These are phyloP conservation scores for Camellia japonica DNA, from an alignment of 148 eudicot genomes.

Conservation along the genomic window DNA sequence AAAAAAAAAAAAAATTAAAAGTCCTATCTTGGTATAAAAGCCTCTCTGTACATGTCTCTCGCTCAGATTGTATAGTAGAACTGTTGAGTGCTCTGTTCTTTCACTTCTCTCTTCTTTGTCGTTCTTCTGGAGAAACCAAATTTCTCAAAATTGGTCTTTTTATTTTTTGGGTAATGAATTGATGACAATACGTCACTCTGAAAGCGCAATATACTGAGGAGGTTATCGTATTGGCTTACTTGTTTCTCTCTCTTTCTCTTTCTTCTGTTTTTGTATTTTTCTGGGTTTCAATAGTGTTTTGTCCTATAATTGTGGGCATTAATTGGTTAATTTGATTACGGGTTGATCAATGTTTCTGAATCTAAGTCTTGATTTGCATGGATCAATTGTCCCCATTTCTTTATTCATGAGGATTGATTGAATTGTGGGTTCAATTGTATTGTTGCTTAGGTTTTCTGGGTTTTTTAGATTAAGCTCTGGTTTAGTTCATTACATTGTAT, in stretches of 20 bases:
- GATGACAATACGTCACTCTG: not conserved
- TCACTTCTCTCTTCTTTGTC: not conserved
- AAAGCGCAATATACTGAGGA: not conserved
- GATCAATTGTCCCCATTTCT: not conserved
- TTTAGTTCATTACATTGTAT: not conserved
- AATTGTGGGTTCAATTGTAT: not conserved
- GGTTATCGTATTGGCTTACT: not conserved
- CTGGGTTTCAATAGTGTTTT: not conserved
- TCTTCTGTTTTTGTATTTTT: not conserved
- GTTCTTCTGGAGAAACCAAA: not conserved
- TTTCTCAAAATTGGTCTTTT: not conserved
- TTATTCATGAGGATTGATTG: not conserved
- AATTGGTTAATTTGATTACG: not conserved
- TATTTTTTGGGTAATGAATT: not conserved
- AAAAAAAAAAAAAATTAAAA: not conserved
- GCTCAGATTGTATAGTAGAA: not conserved
- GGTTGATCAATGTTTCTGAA: not conserved
- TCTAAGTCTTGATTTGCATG: not conserved
- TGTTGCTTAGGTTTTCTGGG: not conserved
- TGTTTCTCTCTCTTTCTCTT: not conserved
- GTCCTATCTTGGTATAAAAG: not conserved
- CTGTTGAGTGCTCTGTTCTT: not conserved
- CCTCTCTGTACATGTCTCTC: not conserved
- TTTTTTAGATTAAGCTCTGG: not conserved
- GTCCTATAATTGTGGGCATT: not conserved